Evolutionary conservation across 306 rosid species (phyloP).

Genomic region (Elaeagnus macrophylla): DNA sequence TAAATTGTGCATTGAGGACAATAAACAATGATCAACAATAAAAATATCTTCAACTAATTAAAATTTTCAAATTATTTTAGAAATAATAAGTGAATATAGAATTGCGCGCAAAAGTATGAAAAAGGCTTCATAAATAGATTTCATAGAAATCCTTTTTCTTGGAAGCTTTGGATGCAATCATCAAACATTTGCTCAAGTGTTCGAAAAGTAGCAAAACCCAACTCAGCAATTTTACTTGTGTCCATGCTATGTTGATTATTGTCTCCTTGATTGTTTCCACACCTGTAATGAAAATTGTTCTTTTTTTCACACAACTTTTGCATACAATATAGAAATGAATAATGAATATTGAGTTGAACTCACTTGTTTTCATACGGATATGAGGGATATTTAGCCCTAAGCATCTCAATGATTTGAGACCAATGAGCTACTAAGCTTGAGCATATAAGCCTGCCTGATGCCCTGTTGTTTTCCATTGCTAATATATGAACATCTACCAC

Average conservation of each 20-base stretch:
- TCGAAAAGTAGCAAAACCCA: slow-evolving; percentile 64
- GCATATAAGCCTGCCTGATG: slow-evolving; percentile 70
- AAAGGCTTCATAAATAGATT: not conserved
- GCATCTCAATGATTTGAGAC: slow-evolving; percentile 65
- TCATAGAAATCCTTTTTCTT: slow-evolving; percentile 47
- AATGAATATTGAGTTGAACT: slow-evolving; percentile 14
- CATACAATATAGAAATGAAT: too few relatives aligned
- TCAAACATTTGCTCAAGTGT: slow-evolving; percentile 59
- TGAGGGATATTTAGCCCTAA: slow-evolving; percentile 50
- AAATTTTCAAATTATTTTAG: too few relatives aligned
- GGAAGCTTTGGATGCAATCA: slow-evolving; percentile 76
- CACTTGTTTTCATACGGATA: slow-evolving; percentile 58
- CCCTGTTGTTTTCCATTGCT: slow-evolving; percentile 58
- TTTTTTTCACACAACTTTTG: too few relatives aligned
- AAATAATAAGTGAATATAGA: too few relatives aligned
- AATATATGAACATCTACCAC: slow-evolving; percentile 59
- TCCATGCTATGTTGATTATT: slow-evolving; percentile 59
- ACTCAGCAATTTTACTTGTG: slow-evolving; percentile 44
- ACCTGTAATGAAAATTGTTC: slow-evolving; percentile 27
- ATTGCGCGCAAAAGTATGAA: too few relatives aligned
- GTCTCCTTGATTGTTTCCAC: slow-evolving; percentile 48
- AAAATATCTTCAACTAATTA: too few relatives aligned
- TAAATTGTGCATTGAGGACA: too few relatives aligned
- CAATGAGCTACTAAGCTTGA: slow-evolving; percentile 74
- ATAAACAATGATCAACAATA: too few relatives aligned